Percentiles rank a stretch among this genome's conserved stretches.
Evolutionary conservation across 2,329 filamentous ascomycete genomes (phyloP).

Genomic region (Calonectria hawksworthii): DNA sequence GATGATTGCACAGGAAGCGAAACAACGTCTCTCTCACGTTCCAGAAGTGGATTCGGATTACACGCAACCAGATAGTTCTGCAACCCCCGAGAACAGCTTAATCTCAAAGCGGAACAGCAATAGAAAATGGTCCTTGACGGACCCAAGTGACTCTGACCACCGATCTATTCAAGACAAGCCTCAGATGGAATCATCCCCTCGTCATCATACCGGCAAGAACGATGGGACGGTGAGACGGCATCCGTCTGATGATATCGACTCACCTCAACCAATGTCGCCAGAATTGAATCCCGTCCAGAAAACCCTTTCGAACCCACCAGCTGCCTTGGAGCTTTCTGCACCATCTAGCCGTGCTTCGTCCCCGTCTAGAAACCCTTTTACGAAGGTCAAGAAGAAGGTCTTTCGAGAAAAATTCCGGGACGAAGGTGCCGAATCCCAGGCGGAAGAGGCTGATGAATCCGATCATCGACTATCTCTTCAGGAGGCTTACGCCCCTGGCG

Average conservation of each 20-base stretch:
- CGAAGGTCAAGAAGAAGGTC: conserved; percentile 68
- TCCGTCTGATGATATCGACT: conserved; percentile 61
- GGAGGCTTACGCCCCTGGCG: conserved; percentile 42
- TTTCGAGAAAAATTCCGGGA: conserved; percentile 69
- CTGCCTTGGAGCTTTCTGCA: conserved; percentile 75
- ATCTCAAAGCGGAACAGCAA: conserved; percentile 49
- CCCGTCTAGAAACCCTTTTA: conserved; percentile 71
- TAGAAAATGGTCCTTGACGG: conserved; percentile 54
- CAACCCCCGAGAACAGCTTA: conserved; percentile 49
- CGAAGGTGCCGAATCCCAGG: conserved; percentile 50
- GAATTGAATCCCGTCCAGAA: conserved; percentile 63
- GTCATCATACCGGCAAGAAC: conserved; percentile 51
- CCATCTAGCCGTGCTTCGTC: conserved; percentile 74
- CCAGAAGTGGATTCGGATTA: conserved; percentile 50
- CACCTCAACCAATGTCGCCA: conserved; percentile 66
- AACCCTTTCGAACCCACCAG: conserved; percentile 67
- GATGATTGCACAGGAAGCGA: conserved; percentile 68
- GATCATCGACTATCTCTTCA: conserved; percentile 44
- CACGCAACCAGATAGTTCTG: conserved; percentile 51
- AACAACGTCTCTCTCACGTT: conserved; percentile 53
- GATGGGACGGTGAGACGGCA: conserved; percentile 62
- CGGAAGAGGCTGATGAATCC: conserved; percentile 52
- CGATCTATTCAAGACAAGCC: conserved; percentile 41
- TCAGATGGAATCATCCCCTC: conserved; percentile 38
- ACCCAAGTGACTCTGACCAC: conserved; percentile 58